Evolutionary conservation across 495 filamentous ascomycete species (phyloP).

Genomic region (Penicillium lagena): DNA sequence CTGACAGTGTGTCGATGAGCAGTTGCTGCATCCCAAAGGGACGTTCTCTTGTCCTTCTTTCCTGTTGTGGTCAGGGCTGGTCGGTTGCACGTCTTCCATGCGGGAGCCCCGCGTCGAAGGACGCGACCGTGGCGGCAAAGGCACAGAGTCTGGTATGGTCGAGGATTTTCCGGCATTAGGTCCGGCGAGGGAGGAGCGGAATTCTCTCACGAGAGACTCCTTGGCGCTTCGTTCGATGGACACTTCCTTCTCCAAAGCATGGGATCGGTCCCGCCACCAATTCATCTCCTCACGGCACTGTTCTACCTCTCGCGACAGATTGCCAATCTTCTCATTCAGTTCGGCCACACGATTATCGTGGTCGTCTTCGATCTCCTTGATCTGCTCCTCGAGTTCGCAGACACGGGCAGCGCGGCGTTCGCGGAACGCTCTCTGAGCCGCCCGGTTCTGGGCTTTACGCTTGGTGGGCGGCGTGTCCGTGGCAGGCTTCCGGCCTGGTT

Average conservation of each 20-base stretch:
- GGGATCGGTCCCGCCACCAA: constrained; percentile 45
- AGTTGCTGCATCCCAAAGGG: constrained; percentile 57
- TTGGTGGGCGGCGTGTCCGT: constrained; percentile 88
- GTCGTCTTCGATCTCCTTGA: constrained; percentile 57
- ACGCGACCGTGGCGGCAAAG: constrained; percentile 22
- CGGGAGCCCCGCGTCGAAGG: constrained; percentile 16
- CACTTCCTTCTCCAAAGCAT: constrained; percentile 41
- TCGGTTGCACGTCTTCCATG: constrained; percentile 15
- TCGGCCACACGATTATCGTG: constrained; percentile 37
- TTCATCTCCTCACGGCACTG: constrained; percentile 40
- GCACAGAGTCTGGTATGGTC: constrained; percentile 24
- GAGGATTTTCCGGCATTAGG: constrained; percentile 11
- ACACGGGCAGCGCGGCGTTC: constrained; percentile 79
- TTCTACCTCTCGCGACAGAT: constrained; percentile 45
- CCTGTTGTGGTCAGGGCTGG: constrained; percentile 6
- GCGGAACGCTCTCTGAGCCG: constrained; percentile 88
- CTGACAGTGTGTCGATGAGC: constrained; percentile 54
- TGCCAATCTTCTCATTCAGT: constrained; percentile 40
- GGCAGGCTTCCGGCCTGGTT: constrained; percentile 90
- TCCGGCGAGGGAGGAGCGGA: constrained; percentile 27
- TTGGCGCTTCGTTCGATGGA: constrained; percentile 36
- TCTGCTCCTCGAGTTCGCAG: constrained; percentile 77
- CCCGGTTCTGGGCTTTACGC: constrained; percentile 86
- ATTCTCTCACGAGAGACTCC: constrained; percentile 35
- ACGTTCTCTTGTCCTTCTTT: constrained; percentile 23